phyloP scores from a whole-genome alignment of 192 early-diverging fungal species.

The Chytriomyces sp. region DNA sequence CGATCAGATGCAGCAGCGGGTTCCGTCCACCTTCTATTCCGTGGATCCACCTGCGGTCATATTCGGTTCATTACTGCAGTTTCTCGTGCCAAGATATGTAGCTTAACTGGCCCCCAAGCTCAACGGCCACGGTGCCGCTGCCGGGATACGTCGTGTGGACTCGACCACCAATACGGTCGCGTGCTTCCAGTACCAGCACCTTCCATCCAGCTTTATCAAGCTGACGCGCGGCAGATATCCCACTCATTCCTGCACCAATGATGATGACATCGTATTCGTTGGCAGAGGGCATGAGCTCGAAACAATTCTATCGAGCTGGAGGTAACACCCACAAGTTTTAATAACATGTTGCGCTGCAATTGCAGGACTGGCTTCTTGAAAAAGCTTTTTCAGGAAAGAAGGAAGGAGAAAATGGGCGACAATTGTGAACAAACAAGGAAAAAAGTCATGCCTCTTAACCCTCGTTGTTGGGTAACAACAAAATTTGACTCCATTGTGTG shows the following conservation, averaged over 20 bases:
- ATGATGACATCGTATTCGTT: neutral
- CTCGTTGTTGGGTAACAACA: no score
- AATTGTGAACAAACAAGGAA: no score
- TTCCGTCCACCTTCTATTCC: neutral
- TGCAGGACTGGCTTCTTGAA: no score
- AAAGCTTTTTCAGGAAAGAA: no score
- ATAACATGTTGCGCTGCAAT: no score
- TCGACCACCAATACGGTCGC: slow-evolving; percentile 6
- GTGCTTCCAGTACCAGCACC: slow-evolving; percentile 15
- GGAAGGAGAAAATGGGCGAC: no score
- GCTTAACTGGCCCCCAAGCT: neutral
- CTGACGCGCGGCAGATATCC: slow-evolving; percentile 3
- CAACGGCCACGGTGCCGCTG: neutral
- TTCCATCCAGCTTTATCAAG: neutral
- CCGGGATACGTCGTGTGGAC: slow-evolving; percentile 2
- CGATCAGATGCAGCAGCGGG: neutral
- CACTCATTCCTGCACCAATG: slow-evolving; percentile 9
- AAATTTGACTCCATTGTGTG: no score
- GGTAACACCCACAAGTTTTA: no score
- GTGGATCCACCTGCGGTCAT: neutral
- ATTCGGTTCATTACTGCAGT: neutral
- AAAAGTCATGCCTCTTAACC: no score
- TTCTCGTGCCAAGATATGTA: neutral
- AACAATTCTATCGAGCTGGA: no score
- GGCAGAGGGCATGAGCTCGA: no score